Conservation (phyloP, 108 stramenopile species). For the Nitzschia inconspicua region DNA sequence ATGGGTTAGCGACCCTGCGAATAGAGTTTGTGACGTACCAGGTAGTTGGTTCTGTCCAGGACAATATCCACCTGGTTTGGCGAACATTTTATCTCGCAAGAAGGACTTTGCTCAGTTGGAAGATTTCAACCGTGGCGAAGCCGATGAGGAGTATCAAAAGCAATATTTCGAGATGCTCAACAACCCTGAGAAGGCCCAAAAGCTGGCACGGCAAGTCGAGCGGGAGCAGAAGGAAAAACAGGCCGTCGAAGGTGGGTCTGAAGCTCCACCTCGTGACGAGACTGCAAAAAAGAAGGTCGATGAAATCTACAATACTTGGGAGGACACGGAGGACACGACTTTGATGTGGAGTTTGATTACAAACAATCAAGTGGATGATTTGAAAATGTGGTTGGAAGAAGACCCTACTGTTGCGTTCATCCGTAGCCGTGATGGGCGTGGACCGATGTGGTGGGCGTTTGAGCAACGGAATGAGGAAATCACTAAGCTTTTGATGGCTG, state of each 20-base stretch:
- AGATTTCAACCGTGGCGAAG: constrained; percentile 84
- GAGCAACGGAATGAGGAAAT: constrained; percentile 77
- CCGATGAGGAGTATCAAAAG: constrained; percentile 83
- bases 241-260: constrained; percentile 18
- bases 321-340: constrained; percentile 81
- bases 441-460: constrained; percentile 92
- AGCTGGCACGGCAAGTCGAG: constrained; percentile 37
- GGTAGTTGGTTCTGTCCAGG: constrained; percentile 92
- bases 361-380: constrained; percentile 49
- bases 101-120: constrained; percentile 90
- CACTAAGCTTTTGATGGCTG: constrained; percentile 73
- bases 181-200: constrained; percentile 56
- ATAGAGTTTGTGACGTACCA: constrained; percentile 74
- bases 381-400: constrained; percentile 60
- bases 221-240: constrained; percentile 21
- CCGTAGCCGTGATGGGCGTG: constrained; percentile 84
- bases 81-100: constrained; percentile 62
- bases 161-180: constrained; percentile 84
- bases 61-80: constrained; percentile 83
- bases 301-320: constrained; percentile 75
- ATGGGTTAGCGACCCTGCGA: constrained; percentile 71
- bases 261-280: constrained; percentile 12
- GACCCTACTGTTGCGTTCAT: constrained; percentile 77
- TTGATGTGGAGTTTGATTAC: constrained; percentile 85
- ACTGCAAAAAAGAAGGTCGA: constrained; percentile 32